phyloP scores from a whole-genome alignment of 139 green algal species.

The Deuterostichococcus epilithicus region DNA sequence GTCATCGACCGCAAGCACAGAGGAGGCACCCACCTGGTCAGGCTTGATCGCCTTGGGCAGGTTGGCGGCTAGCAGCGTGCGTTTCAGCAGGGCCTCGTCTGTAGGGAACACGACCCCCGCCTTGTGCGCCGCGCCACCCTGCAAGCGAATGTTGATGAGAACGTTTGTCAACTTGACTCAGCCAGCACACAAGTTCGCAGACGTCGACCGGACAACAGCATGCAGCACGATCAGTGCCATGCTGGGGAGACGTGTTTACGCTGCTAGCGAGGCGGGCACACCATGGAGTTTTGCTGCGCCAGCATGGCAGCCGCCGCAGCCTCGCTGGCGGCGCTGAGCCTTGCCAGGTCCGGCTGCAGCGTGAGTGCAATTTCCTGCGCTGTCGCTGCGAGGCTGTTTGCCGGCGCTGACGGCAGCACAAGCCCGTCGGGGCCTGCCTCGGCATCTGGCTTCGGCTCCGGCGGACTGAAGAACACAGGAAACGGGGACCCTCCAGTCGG shows the following conservation, averaged over 20 bases:
- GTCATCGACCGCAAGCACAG: slow-evolving; percentile 3
- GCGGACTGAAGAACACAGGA: slow-evolving; percentile 82
- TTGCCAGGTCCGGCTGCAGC: neutral
- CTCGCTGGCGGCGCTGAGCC: neutral
- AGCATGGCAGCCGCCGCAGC: neutral
- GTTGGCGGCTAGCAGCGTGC: slow-evolving; percentile 44
- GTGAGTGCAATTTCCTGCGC: neutral
- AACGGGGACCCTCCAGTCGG: slow-evolving; percentile 79
- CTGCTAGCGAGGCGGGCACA: too few species aligned
- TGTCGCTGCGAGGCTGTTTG: neutral
- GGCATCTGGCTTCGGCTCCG: slow-evolving; percentile 11
- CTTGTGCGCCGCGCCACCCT: slow-evolving; percentile 25
- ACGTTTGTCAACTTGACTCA: neutral
- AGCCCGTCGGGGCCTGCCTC: neutral
- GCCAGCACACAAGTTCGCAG: neutral
- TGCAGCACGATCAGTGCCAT: too few species aligned
- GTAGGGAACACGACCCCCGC: slow-evolving; percentile 30
- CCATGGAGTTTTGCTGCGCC: neutral
- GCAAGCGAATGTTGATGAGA: neutral
- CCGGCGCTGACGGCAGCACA: neutral
- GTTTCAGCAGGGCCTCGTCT: slow-evolving; percentile 22
- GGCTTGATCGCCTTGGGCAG: slow-evolving; percentile 32
- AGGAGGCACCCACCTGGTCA: slow-evolving; percentile 29
- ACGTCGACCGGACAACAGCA: neutral
- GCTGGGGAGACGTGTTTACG: too few species aligned